Conservation (phyloP, 169 alveolate genomes). For the Cyclospora cayetanensis region DNA sequence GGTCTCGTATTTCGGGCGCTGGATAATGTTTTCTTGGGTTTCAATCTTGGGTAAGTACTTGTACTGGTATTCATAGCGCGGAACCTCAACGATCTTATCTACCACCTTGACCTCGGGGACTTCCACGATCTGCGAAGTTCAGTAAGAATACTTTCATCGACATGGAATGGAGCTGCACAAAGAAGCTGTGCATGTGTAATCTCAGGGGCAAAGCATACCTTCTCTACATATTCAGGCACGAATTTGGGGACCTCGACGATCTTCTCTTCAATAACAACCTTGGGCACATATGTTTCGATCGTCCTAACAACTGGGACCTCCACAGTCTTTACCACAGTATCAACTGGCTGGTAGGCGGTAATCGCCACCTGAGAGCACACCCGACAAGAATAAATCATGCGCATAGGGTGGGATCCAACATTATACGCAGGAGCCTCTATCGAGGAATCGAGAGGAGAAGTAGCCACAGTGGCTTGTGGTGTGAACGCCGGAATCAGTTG, state of each 20-base stretch:
- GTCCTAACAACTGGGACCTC: conserved; percentile 85
- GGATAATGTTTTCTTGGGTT: conserved; percentile 83
- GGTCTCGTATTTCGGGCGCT: conserved; percentile 81
- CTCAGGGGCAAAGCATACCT: conserved; percentile 74
- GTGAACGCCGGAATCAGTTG: too few species aligned
- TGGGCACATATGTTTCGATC: conserved; percentile 85
- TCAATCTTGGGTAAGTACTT: conserved; percentile 86
- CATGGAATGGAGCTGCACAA: too few species aligned
- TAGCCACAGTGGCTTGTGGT: too few species aligned
- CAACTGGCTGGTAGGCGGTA: conserved; percentile 83
- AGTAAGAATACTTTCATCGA: neutral
- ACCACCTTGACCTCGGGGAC: conserved; percentile 86
- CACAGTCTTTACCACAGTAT: conserved; percentile 79
- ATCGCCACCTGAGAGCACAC: conserved; percentile 77
- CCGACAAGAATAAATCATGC: neutral
- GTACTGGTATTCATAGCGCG: conserved; percentile 80
- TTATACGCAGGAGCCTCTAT: too few species aligned
- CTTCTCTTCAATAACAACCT: conserved; percentile 83
- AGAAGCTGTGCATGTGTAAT: neutral
- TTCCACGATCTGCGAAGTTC: conserved; percentile 79
- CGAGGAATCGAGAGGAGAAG: too few species aligned
- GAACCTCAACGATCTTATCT: conserved; percentile 86
- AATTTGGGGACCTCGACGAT: conserved; percentile 86
- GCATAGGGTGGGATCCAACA: too few species aligned
- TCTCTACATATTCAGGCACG: conserved; percentile 83